Conservation (phyloP, 306 rosid genomes). For the Pyrus bretschneideri region DNA sequence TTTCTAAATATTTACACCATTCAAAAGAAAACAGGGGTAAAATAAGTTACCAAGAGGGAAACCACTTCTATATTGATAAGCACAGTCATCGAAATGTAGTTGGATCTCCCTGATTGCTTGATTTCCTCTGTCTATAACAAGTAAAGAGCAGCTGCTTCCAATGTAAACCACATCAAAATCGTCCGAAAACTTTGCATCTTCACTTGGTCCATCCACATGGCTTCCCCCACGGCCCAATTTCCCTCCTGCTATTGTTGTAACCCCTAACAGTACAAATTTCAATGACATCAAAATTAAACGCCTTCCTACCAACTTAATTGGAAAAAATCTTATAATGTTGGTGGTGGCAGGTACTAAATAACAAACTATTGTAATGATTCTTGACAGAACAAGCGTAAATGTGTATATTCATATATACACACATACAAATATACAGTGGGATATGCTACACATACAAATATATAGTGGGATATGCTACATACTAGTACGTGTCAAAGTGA, state of each 20-base stretch:
- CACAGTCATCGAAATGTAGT: conserved; percentile 88
- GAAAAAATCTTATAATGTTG: neutral
- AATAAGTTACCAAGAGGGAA: conserved; percentile 71
- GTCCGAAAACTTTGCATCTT: conserved; percentile 81
- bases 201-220: conserved; percentile 91
- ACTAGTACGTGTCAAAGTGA: neutral
- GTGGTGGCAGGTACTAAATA: neutral
- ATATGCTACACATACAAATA: neutral
- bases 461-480: neutral
- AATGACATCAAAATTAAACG: conserved; percentile 7
- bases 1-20: conserved; percentile 4
- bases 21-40: conserved; percentile 2
- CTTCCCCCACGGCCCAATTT: conserved; percentile 68
- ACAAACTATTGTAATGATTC: neutral
- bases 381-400: neutral
- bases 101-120: conserved; percentile 83
- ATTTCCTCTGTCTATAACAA: conserved; percentile 78
- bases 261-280: conserved; percentile 44
- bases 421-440: neutral
- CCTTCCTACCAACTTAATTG: neutral
- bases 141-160: conserved; percentile 89
- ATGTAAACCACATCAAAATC: conserved; percentile 87
- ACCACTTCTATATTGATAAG: conserved; percentile 82
- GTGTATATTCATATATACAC: too few relatives aligned
- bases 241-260: conserved; percentile 93